phyloP scores from a whole-genome alignment of 2,329 filamentous ascomycete species.

The Apiospora arundinis region DNA sequence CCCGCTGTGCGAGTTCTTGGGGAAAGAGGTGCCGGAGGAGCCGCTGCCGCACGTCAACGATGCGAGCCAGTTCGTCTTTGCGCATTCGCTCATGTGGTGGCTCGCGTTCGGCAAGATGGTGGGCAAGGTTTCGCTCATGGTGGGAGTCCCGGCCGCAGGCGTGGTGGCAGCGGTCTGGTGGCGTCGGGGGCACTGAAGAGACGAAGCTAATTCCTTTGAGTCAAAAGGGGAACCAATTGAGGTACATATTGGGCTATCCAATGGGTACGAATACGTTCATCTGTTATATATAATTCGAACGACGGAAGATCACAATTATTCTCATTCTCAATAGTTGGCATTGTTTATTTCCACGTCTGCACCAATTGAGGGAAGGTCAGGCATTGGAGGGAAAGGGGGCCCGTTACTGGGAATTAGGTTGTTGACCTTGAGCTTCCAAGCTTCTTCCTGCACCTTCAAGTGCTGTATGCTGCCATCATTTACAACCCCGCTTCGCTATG shows the following conservation, averaged over 20 bases:
- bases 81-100: slow-evolving; percentile 8
- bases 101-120: slow-evolving; percentile 10
- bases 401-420: too few relatives aligned
- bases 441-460: background rate
- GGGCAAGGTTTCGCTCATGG: slow-evolving; percentile 15
- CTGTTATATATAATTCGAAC: too few relatives aligned
- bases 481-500: background rate
- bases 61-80: slow-evolving; percentile 29
- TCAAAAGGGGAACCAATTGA: background rate
- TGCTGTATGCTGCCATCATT: background rate
- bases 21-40: slow-evolving; percentile 40
- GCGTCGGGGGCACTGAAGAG: background rate
- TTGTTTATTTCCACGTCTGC: too few relatives aligned
- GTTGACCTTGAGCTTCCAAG: background rate
- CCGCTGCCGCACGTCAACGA: slow-evolving; percentile 56
- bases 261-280: too few relatives aligned
- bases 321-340: too few relatives aligned
- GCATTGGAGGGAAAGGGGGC: too few relatives aligned
- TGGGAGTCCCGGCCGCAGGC: background rate
- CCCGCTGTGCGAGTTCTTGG: slow-evolving; percentile 45
- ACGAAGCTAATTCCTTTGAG: too few relatives aligned
- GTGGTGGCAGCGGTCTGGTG: background rate
- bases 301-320: too few relatives aligned
- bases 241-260: too few relatives aligned
- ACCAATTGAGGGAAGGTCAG: too few relatives aligned